Conservation (phyloP, 805 yeast genomes). For the Kluyveromyces nonfermentans region DNA sequence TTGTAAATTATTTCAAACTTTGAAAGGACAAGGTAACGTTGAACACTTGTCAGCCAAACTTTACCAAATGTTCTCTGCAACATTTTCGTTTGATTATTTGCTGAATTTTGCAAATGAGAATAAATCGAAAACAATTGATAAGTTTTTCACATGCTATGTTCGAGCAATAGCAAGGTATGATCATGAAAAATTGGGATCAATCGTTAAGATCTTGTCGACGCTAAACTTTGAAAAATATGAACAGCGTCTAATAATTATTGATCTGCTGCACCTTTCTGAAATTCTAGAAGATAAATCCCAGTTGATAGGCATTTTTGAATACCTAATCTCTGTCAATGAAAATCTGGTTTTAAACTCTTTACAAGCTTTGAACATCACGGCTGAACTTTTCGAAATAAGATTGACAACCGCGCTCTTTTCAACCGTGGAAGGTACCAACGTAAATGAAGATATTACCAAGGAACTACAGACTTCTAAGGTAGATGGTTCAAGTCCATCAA, state of each 20-base stretch:
- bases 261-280: slow-evolving; percentile 31
- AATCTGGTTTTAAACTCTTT: slow-evolving; percentile 34
- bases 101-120: slow-evolving; percentile 16
- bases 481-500: slow-evolving; percentile 14
- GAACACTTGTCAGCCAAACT: slow-evolving; percentile 34
- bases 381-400: slow-evolving; percentile 51
- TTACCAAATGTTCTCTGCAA: slow-evolving; percentile 27
- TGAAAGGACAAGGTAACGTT: slow-evolving; percentile 33
- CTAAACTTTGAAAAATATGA: slow-evolving; percentile 30
- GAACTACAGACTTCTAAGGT: slow-evolving; percentile 21
- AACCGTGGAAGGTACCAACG: slow-evolving; percentile 12
- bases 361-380: slow-evolving; percentile 25
- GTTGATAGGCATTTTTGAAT: slow-evolving; percentile 33
- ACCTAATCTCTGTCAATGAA: slow-evolving; percentile 30
- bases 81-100: slow-evolving; percentile 13
- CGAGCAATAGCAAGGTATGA: slow-evolving; percentile 37
- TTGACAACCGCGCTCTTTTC: slow-evolving; percentile 52
- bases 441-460: slow-evolving; percentile 27
- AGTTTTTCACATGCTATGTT: slow-evolving; percentile 36
- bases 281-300: slow-evolving; percentile 32
- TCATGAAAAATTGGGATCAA: slow-evolving; percentile 29
- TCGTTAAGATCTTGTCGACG: slow-evolving; percentile 31
- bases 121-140: slow-evolving; percentile 28
- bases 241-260: slow-evolving; percentile 30
- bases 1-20: slow-evolving; percentile 40